Evolutionary conservation across 169 alveolate genomes (phyloP).

Genomic region (Plasmodium inui): DNA sequence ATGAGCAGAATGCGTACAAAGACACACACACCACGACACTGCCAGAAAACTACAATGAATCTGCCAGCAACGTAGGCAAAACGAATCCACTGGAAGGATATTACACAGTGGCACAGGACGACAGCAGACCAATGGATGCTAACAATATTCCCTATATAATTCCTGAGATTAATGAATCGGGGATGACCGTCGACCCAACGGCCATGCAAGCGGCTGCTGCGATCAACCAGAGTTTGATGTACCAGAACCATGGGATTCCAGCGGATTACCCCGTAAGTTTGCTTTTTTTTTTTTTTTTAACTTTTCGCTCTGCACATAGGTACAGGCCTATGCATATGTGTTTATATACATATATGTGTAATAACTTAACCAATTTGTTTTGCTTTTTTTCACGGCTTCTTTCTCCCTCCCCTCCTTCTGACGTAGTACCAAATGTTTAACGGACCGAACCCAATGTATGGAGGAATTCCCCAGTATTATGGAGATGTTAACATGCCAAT

Average conservation of each 20-base stretch:
- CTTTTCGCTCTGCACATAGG: not conserved
- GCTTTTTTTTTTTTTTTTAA: not conserved
- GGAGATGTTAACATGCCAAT: slow-evolving; percentile 71
- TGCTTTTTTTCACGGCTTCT: not conserved
- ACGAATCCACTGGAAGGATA: slow-evolving; percentile 46
- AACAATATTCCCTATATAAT: slow-evolving; percentile 58
- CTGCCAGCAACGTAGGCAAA: slow-evolving; percentile 17
- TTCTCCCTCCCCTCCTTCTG: not conserved
- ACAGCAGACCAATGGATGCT: slow-evolving; percentile 30
- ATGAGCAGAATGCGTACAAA: slow-evolving; percentile 30
- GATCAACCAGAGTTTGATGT: slow-evolving; percentile 71
- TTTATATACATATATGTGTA: not conserved
- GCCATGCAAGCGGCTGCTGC: slow-evolving; percentile 76
- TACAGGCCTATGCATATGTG: not conserved
- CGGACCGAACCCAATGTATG: slow-evolving; percentile 65
- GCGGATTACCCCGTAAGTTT: slow-evolving; percentile 67
- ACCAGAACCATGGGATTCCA: slow-evolving; percentile 56
- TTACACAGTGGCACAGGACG: slow-evolving; percentile 58
- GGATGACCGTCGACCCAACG: slow-evolving; percentile 56
- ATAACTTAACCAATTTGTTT: not conserved
- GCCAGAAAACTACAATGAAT: slow-evolving; percentile 49
- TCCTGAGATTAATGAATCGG: slow-evolving; percentile 52
- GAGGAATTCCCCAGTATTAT: slow-evolving; percentile 71
- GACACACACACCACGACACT: slow-evolving; percentile 27
- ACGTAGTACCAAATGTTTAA: slow-evolving; percentile 64